Conservation (phyloP, 768 basidiomycete species). For the Naematelia encephala region DNA sequence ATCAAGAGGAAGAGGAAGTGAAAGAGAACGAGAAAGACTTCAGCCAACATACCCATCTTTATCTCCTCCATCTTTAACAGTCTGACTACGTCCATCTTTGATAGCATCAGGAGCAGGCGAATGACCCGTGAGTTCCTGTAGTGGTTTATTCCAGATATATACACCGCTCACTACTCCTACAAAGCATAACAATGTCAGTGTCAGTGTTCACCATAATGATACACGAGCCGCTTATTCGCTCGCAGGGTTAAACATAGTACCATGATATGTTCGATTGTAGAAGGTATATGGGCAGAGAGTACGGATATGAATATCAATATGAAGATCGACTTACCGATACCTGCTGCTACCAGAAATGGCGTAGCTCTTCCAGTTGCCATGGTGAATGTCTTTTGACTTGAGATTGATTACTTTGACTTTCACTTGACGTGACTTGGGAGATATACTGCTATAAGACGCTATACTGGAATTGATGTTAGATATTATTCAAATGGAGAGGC, state of each 20-base stretch:
- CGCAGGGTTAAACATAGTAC: no score
- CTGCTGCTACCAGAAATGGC: conserved; percentile 30
- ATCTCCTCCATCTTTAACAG: conserved; percentile 30
- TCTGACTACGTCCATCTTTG: conserved; percentile 32
- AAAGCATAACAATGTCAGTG: background rate
- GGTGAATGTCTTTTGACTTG: no score
- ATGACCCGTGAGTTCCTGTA: conserved; percentile 39
- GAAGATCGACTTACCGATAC: conserved; percentile 26
- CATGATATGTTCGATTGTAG: background rate
- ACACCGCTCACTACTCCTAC: conserved; percentile 42
- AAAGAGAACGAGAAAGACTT: background rate
- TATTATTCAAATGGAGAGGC: no score
- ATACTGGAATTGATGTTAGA: no score
- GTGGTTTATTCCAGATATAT: conserved; percentile 44
- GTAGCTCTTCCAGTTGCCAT: conserved; percentile 30
- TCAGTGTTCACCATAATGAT: background rate
- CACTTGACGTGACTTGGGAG: no score
- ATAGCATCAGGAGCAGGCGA: conserved; percentile 13
- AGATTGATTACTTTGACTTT: no score
- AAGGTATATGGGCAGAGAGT: background rate
- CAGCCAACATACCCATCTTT: conserved; percentile 25
- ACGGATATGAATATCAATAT: background rate
- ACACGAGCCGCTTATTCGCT: no score
- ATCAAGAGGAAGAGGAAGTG: conserved; percentile 2
- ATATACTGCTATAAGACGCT: no score